Evolutionary conservation across 208 protist species (phyloP), one percentile per base, ranked within the genome.

Genomic region (Balamuthia mandrillaris): DNA sequence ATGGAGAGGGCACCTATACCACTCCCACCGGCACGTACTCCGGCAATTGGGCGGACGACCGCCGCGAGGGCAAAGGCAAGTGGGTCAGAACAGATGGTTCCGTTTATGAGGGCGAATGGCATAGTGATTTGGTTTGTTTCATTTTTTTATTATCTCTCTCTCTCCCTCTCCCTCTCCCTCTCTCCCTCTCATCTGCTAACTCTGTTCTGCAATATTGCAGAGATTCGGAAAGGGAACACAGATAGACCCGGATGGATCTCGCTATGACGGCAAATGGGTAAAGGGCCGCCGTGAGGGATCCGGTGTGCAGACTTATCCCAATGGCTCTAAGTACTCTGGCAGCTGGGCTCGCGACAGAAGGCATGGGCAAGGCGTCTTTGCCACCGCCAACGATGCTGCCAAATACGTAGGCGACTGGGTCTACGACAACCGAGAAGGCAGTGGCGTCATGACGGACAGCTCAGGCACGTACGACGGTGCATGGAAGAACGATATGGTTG

Each of bases 181-280:
- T n/a, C n/a, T n/a, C n/a, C n/a, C n/a, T n/a, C n/a, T n/a, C n/a
- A n/a, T n/a, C n/a, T n/a, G n/a, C n/a, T n/a, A n/a, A n/a, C n/a
- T n/a, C n/a, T 24, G 33, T 29, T 6, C 10, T 63, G 6, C 12
- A 14, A 7, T n/a, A 29, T 21, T 1, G 1, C 7, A 68, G 60
- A 29, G 31, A 37, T 68, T 68, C 27, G 60, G 60, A 9, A 68
- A 68, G 60, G 60, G 60, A 0, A 68, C 60, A 37, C 44, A 37
- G 60, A 68, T 68, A 9, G 60, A 68, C 33, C 14, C 24, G 24
- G 60, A 68, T 68, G 60, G 60, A 29, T 18, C 60, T 9, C 60
- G 60, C 60, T 75, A 75, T 44, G 66, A 75, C 42, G 66, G 66
- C 66, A 75, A 75, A 44, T 75, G 66, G 66, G 66, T 75, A 14